A percentile compares a stretch with the other conserved stretches of the same genome.
Evolutionary conservation across 75 land plant genomes (phyloP).

Genomic region (Pinus tabuliformis): DNA sequence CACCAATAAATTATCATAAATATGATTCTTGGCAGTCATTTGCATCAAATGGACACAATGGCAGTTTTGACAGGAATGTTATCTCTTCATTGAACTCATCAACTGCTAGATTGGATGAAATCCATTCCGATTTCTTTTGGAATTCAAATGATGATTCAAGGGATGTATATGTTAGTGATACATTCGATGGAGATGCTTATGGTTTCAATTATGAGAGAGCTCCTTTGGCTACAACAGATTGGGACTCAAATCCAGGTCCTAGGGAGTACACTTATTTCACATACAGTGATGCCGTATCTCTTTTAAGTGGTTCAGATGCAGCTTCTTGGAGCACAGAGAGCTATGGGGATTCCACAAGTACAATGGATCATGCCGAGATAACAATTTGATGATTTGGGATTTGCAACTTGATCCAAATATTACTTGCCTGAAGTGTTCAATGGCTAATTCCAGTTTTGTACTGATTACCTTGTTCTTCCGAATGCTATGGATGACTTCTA

Average conservation of each 20-base stretch:
- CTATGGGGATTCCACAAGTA: constrained; percentile 48
- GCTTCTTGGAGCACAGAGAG: constrained; percentile 68
- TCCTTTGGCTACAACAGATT: neutral
- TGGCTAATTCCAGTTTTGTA: neutral
- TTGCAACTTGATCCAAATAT: neutral
- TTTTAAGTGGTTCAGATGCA: constrained; percentile 65
- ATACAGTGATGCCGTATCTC: constrained; percentile 50
- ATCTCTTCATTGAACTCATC: neutral
- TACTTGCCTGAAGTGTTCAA: neutral
- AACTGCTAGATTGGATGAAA: neutral
- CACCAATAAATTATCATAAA: neutral
- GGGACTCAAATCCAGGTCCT: constrained; percentile 5
- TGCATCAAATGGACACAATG: neutral
- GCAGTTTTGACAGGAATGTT: neutral
- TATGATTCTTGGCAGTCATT: constrained; percentile 6
- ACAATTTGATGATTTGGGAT: neutral
- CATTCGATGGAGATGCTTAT: neutral
- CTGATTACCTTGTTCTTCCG: neutral
- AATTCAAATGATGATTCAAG: neutral
- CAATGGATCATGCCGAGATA: constrained; percentile 27
- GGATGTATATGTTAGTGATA: neutral
- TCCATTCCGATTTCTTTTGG: neutral
- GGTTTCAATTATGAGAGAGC: neutral
- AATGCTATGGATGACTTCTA: neutral
- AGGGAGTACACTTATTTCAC: constrained; percentile 39